phyloP scores from a whole-genome alignment of 768 basidiomycete species.

The Pleurotus tuoliensis region DNA sequence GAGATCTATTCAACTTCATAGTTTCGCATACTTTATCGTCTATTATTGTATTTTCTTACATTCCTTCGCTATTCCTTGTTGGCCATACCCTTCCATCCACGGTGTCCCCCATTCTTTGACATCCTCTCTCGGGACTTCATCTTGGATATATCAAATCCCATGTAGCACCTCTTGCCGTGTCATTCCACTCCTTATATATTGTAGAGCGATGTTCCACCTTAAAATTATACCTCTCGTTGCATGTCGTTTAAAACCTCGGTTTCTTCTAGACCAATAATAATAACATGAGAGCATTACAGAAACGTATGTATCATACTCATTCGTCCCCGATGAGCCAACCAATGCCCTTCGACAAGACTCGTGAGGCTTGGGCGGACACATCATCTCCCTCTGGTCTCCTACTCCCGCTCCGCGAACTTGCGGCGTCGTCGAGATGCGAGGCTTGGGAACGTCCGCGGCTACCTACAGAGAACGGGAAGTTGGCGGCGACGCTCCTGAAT shows the following conservation, averaged over 20 bases:
- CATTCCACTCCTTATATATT: not conserved
- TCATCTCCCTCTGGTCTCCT: conserved; percentile 50
- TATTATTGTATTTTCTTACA: conserved; percentile 16
- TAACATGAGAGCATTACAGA: no score
- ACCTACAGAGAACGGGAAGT: conserved; percentile 63
- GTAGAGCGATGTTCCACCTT: not conserved
- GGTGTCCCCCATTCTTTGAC: not conserved
- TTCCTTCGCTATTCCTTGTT: conserved; percentile 2
- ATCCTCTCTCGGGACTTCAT: not conserved
- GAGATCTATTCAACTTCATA: conserved; percentile 1
- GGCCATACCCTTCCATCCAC: not conserved
- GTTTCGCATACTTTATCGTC: conserved; percentile 19
- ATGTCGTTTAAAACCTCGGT: not conserved
- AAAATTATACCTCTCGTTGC: conserved; percentile 1
- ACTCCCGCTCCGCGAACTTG: conserved; percentile 36
- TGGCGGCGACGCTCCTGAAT: conserved; percentile 73
- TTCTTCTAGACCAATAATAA: not conserved
- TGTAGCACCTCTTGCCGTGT: not conserved
- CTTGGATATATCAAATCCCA: not conserved
- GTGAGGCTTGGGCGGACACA: conserved; percentile 69
- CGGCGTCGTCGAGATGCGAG: conserved; percentile 39
- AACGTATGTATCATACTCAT: conserved; percentile 12
- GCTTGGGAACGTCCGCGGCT: conserved; percentile 33
- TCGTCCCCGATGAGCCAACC: conserved; percentile 86
- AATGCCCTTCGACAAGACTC: conserved; percentile 84